These are phyloP conservation scores for Tricholoma sp. DNA, from an alignment of 768 basidiomycete genomes.

Conservation along the genomic window DNA sequence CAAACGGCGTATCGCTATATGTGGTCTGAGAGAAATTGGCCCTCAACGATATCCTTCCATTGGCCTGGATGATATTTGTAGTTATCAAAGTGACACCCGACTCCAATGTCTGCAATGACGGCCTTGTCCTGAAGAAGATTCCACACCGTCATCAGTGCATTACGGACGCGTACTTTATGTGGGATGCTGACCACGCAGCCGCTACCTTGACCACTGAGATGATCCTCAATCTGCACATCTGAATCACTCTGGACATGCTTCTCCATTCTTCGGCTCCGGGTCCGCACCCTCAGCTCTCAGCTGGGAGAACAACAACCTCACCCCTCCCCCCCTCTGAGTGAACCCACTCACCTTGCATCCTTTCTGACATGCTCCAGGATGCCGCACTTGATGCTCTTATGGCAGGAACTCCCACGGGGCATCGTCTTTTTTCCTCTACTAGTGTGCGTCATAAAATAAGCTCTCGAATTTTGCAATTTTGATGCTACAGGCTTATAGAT, in stretches of 20 bases:
- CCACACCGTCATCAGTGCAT: neutral
- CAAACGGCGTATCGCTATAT: neutral
- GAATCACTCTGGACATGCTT: neutral
- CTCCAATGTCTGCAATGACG: neutral
- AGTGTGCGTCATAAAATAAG: no score
- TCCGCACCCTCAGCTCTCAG: neutral
- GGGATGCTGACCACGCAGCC: neutral
- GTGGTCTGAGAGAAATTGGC: conserved; percentile 12
- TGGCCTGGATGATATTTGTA: conserved; percentile 6
- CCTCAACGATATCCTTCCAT: no score
- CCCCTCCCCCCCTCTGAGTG: conserved; percentile 23
- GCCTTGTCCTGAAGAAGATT: neutral
- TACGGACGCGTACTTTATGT: neutral
- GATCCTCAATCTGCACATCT: neutral
- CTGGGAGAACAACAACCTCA: conserved; percentile 13
- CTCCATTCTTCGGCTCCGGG: conserved; percentile 7
- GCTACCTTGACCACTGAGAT: neutral
- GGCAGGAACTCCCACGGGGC: no score
- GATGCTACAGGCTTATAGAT: no score
- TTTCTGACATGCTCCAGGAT: no score
- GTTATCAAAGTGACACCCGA: neutral
- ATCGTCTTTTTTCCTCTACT: no score
- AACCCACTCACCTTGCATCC: conserved; percentile 29
- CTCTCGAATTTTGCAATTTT: no score
- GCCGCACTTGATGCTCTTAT: no score